Evolutionary conservation across 495 filamentous ascomycete species (phyloP), one percentile per base, ranked within the genome.

Genomic region (Aspergillus sparsus): DNA sequence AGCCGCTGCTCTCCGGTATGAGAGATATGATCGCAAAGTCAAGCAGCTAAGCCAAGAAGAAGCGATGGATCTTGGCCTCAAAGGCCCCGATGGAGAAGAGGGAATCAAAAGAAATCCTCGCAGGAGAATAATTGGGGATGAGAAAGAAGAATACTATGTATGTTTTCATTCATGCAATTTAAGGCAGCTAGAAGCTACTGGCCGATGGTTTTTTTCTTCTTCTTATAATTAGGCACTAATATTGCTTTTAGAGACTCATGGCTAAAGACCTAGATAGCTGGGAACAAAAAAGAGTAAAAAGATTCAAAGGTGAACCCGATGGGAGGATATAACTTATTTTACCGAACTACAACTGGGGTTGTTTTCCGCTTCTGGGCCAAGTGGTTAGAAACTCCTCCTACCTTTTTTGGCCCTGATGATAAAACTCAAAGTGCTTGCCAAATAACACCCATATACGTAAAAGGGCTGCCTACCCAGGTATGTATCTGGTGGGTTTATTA

Each of bases 101-200:
- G 76, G 72, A 15, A 79, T 79, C 56, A 79, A 73, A 55, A 72
- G 76, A 50, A 81, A 81, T 55, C 76, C 78, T 6, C 69, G 78
- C 12, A 65, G 78, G 55, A 70, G 74, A 51, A 59, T 81, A 33
- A 50, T 81, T 42, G 89, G 86, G 66, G 76, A 82, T 53, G 80
- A 87, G 62, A 80, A 90, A 52, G 94, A 98, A 66, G 94, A 98
- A 75, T 98, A 97, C 74, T 98, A 96, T 75, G 91, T 94, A 73
- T 77, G 90, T 84, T 52, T 11, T 32, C 37, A 21, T 47, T 47
- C 27, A 18, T 9, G 15, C 27, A 16, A 0, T 15, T 13, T 16
- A 16, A 13, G n/a, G 7, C 42, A 21, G 5, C 49, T 42, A 27
- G 21, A 27, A 27, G 21, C 21, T 27, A 27, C 21, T 27, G 3